Conservation (phyloP, 306 rosid species). For the Inga leiocalycina region DNA sequence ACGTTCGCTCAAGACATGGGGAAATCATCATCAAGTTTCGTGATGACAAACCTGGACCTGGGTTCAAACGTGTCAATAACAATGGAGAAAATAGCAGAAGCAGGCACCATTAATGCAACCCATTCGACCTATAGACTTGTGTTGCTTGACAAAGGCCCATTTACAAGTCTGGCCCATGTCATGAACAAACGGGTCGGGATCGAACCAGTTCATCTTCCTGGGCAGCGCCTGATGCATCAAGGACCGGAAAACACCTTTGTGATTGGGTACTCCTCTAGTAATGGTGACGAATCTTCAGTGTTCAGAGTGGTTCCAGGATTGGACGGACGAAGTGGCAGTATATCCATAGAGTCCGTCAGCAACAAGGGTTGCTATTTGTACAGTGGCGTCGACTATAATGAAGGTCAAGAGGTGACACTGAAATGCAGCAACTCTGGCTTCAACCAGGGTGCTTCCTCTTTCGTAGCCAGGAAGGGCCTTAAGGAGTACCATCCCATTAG, state of each 20-base stretch:
- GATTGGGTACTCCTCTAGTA: constrained; percentile 30
- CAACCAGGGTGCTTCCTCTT: constrained; percentile 50
- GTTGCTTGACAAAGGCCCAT: constrained; percentile 13
- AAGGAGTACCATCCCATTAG: constrained; percentile 60
- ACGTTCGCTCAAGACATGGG: constrained; percentile 42
- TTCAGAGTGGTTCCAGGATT: constrained; percentile 52
- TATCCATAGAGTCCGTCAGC: constrained; percentile 47
- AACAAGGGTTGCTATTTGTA: constrained; percentile 44
- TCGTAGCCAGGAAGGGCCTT: constrained; percentile 39
- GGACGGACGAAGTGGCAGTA: constrained; percentile 37
- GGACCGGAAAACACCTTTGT: constrained; percentile 38
- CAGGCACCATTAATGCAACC: constrained; percentile 4
- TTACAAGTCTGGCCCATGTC: constrained; percentile 6
- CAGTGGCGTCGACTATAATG: not conserved
- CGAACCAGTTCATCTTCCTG: constrained; percentile 54
- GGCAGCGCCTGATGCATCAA: constrained; percentile 40
- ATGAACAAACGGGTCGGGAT: constrained; percentile 41
- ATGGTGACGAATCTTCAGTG: constrained; percentile 1
- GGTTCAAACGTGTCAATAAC: constrained; percentile 38
- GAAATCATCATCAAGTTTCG: constrained; percentile 22
- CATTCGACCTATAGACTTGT: constrained; percentile 57
- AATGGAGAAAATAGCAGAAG: constrained; percentile 29
- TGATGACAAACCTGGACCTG: constrained; percentile 39
- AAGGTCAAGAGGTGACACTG: not conserved
- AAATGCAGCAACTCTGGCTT: constrained; percentile 42